These are phyloP conservation scores for Mucor saturninus DNA, from an alignment of 371 early-diverging fungal genomes.

Conservation along the genomic window DNA sequence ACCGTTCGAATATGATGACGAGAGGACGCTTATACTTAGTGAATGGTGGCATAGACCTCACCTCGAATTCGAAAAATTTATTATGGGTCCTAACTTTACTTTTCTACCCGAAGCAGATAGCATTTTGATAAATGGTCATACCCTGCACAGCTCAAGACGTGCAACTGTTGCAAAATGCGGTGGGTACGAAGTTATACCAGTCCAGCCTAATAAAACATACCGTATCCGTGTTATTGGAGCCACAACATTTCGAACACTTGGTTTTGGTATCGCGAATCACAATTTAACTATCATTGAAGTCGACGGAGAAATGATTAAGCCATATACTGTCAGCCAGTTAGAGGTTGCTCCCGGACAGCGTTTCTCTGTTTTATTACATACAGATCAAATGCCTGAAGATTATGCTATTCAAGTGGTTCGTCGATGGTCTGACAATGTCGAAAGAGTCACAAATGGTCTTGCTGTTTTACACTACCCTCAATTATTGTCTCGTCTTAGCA, in stretches of 20 bases:
- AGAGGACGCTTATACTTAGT: slow-evolving; percentile 42
- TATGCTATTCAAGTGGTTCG: slow-evolving; percentile 39
- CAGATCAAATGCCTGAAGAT: slow-evolving; percentile 26
- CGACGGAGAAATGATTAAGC: slow-evolving; percentile 46
- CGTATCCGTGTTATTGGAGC: slow-evolving; percentile 51
- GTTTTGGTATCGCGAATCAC: slow-evolving; percentile 46
- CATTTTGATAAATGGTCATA: slow-evolving; percentile 49
- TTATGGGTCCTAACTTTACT: slow-evolving; percentile 38
- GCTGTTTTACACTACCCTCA: slow-evolving; percentile 34
- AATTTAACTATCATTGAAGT: slow-evolving; percentile 52
- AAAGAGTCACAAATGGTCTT: slow-evolving; percentile 36
- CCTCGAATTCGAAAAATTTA: slow-evolving; percentile 30
- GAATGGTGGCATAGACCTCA: slow-evolving; percentile 57
- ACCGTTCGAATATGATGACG: slow-evolving; percentile 47
- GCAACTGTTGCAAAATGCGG: slow-evolving; percentile 28
- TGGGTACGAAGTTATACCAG: slow-evolving; percentile 36
- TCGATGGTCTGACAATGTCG: slow-evolving; percentile 39
- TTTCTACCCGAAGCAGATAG: slow-evolving; percentile 48
- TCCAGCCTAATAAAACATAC: slow-evolving; percentile 38
- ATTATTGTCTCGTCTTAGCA: not conserved
- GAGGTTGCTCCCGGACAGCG: slow-evolving; percentile 54
- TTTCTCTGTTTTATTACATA: slow-evolving; percentile 43
- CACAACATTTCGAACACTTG: slow-evolving; percentile 43
- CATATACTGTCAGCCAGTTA: slow-evolving; percentile 29
- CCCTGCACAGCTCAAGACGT: slow-evolving; percentile 22